Evolutionary conservation across 1,139 yeast species (phyloP).

Genomic region (Geotrichum cucujoidarum): DNA sequence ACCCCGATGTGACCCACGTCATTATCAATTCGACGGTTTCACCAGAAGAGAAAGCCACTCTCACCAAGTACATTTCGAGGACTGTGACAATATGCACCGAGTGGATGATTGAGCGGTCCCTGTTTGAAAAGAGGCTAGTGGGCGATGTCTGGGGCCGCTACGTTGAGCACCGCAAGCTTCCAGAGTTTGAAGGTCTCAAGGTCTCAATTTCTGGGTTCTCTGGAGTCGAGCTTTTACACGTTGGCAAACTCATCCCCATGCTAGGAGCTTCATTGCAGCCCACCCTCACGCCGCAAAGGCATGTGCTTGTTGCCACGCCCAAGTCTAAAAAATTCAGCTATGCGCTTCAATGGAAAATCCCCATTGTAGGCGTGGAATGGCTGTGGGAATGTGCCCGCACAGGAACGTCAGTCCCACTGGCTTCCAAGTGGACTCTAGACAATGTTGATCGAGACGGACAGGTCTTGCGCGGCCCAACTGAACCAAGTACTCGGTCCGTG

Average conservation of each 20-base stretch:
- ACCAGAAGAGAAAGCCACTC: slow-evolving; percentile 19
- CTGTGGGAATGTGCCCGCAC: slow-evolving; percentile 43
- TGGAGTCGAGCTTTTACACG: slow-evolving; percentile 76
- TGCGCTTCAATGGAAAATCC: slow-evolving; percentile 53
- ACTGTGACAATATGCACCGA: slow-evolving; percentile 45
- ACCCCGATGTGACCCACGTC: slow-evolving; percentile 19
- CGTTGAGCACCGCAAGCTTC: slow-evolving; percentile 41
- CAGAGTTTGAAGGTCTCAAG: slow-evolving; percentile 40
- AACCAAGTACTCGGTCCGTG: background rate
- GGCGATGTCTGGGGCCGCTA: slow-evolving; percentile 75
- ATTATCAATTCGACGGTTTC: slow-evolving; percentile 32
- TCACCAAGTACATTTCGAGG: slow-evolving; percentile 14
- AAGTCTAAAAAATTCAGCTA: slow-evolving; percentile 43
- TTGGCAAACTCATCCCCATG: slow-evolving; percentile 53
- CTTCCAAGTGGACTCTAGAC: slow-evolving; percentile 44
- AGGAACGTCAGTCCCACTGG: slow-evolving; percentile 28
- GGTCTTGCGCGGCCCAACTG: background rate
- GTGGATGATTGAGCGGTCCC: slow-evolving; percentile 79
- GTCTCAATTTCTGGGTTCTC: slow-evolving; percentile 74
- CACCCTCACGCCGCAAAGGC: slow-evolving; percentile 52
- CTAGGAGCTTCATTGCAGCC: slow-evolving; percentile 47
- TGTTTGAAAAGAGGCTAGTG: slow-evolving; percentile 52
- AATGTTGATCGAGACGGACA: slow-evolving; percentile 21
- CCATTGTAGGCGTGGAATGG: slow-evolving; percentile 50
- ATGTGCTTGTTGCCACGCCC: slow-evolving; percentile 59